Evolutionary conservation across 495 filamentous ascomycete species (phyloP).

Genomic region (Achaetomiella virescens): DNA sequence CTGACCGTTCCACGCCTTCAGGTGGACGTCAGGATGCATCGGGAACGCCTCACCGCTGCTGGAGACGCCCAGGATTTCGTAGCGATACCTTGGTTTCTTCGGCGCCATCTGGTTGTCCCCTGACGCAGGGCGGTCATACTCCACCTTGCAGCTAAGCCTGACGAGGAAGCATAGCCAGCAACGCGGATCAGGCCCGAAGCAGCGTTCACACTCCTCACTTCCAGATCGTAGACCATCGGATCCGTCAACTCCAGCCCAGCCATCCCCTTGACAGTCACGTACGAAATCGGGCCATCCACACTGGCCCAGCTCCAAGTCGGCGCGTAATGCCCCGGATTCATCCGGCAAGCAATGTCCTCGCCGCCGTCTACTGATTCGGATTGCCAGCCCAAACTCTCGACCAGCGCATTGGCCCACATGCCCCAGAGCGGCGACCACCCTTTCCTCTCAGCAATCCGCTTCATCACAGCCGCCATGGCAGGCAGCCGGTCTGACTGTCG

Average conservation of each 20-base stretch:
- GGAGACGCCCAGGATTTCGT: neutral
- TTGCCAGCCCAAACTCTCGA: constrained; percentile 6
- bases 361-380: neutral
- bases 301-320: constrained; percentile 13
- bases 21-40: neutral
- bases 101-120: neutral
- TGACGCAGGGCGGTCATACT: too few relatives aligned
- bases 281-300: constrained; percentile 2
- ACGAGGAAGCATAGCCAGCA: neutral
- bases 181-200: neutral
- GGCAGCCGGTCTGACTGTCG: constrained; percentile 9
- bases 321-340: constrained; percentile 7
- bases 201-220: neutral
- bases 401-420: neutral
- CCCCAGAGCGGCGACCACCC: constrained; percentile 7
- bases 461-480: constrained; percentile 6
- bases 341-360: neutral
- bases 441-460: neutral
- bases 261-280: neutral
- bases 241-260: neutral
- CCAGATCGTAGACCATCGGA: neutral
- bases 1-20: neutral
- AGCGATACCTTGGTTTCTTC: neutral
- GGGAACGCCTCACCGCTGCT: neutral
- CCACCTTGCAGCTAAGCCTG: neutral